These are phyloP conservation scores for Sphenostylis stenocarpa DNA, from an alignment of 306 rosid species.

Conservation along the genomic window DNA sequence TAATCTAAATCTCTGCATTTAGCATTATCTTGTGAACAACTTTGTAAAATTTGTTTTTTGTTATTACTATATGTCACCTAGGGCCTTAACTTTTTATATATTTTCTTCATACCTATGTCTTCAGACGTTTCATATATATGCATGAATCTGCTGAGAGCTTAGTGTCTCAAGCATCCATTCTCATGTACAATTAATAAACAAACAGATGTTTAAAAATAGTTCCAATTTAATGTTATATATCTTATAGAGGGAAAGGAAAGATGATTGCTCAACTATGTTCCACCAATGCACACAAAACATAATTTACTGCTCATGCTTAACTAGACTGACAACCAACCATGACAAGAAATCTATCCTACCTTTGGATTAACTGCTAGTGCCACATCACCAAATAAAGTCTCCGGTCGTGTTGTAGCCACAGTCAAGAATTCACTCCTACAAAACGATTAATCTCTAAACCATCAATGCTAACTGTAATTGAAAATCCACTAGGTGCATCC, in stretches of 20 bases:
- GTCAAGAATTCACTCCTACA: slow-evolving; percentile 80
- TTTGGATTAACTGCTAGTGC: slow-evolving; percentile 90
- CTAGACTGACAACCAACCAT: slow-evolving; percentile 7
- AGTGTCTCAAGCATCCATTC: no score
- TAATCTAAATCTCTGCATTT: no score
- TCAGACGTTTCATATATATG: no score
- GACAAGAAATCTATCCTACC: slow-evolving; percentile 49
- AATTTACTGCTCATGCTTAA: not conserved
- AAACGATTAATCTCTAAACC: slow-evolving; percentile 23
- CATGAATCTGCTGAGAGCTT: no score
- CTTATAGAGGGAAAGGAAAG: not conserved
- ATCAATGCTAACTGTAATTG: slow-evolving; percentile 9
- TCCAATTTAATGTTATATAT: not conserved
- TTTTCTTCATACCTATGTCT: no score
- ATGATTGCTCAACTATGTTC: not conserved
- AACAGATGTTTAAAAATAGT: not conserved
- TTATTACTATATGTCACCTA: no score
- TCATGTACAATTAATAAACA: no score
- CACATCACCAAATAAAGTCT: slow-evolving; percentile 97
- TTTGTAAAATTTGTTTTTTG: no score
- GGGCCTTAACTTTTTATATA: no score
- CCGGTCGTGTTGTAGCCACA: slow-evolving; percentile 95
- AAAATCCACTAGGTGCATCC: slow-evolving; percentile 8
- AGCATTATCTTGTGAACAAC: no score
- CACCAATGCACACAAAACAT: not conserved